Evolutionary conservation across 768 basidiomycete species (phyloP).

Genomic region (Auriculariales sp.): DNA sequence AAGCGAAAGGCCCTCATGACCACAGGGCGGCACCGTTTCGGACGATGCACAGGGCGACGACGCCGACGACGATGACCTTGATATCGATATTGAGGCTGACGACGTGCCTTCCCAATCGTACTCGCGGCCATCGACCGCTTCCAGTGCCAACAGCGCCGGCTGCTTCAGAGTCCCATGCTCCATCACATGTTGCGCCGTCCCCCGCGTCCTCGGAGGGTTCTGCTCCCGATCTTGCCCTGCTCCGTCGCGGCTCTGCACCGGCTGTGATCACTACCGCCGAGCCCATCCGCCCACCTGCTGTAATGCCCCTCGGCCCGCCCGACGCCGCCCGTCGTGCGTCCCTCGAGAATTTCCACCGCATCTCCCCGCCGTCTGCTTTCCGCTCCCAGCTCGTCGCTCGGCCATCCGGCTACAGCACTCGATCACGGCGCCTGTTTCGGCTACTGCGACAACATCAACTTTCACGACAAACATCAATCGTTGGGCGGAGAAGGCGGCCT

Average conservation of each 20-base stretch:
- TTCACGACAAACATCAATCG: too few relatives aligned
- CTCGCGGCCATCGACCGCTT: not conserved
- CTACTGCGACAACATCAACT: too few relatives aligned
- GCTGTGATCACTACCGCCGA: not conserved
- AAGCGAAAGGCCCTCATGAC: constrained; percentile 22
- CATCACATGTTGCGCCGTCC: not conserved
- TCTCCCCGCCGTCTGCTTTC: too few relatives aligned
- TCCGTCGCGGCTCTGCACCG: constrained; percentile 7
- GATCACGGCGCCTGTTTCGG: constrained; percentile 2
- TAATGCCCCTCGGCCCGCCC: not conserved
- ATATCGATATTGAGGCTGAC: too few relatives aligned
- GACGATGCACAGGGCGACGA: not conserved
- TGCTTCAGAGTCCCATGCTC: not conserved
- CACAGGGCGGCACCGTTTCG: not conserved
- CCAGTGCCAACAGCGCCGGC: not conserved
- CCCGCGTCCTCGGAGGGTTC: not conserved
- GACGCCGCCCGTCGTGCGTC: not conserved
- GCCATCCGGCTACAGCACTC: not conserved
- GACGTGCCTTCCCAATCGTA: too few relatives aligned
- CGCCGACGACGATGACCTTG: not conserved
- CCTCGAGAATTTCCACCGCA: too few relatives aligned
- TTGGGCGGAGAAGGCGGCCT: constrained; percentile 2
- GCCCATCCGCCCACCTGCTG: not conserved
- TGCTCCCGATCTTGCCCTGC: constrained; percentile 4
- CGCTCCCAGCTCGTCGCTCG: too few relatives aligned